A percentile compares a stretch with the other conserved stretches of the same genome.
Conservation (phyloP, 371 early-diverging fungal genomes). For the Mortierella sp. region DNA sequence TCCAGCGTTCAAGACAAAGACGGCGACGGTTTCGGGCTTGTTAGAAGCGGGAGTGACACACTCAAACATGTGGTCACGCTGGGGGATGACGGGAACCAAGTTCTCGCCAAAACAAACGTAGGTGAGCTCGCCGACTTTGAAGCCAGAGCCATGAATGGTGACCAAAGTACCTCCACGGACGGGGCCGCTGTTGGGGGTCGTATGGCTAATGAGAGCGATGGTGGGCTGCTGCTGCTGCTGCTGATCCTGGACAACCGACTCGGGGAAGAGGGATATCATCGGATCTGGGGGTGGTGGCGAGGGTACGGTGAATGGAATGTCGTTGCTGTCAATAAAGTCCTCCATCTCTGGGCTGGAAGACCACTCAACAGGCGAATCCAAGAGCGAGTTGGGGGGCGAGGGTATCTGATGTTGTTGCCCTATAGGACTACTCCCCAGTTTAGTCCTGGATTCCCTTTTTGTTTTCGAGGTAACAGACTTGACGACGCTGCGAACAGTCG, state of each 20-base stretch:
- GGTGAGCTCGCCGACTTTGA: constrained; percentile 46
- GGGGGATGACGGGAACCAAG: constrained; percentile 46
- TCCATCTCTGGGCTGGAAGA: constrained; percentile 48
- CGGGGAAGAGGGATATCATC: constrained; percentile 53
- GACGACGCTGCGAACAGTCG: constrained; percentile 32
- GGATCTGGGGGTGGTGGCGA: constrained; percentile 55
- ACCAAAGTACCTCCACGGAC: constrained; percentile 51
- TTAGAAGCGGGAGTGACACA: constrained; percentile 47
- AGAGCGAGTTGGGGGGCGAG: constrained; percentile 44
- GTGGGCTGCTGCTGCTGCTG: constrained; percentile 29
- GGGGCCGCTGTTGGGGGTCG: constrained; percentile 55
- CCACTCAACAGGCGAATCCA: constrained; percentile 44
- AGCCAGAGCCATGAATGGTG: constrained; percentile 52
- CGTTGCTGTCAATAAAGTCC: constrained; percentile 51
- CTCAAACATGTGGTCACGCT: constrained; percentile 58
- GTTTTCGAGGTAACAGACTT: constrained; percentile 44
- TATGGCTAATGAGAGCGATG: constrained; percentile 38
- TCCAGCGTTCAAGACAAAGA: constrained; percentile 43
- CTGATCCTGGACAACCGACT: constrained; percentile 32
- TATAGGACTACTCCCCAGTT: constrained; percentile 39
- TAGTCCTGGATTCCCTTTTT: constrained; percentile 37
- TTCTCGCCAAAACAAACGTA: constrained; percentile 55
- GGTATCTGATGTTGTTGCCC: constrained; percentile 43
- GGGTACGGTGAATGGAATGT: constrained; percentile 46
- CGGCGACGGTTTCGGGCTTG: constrained; percentile 52